These are phyloP conservation scores for Leccinellum luteum DNA, from an alignment of 768 basidiomycete species.

Conservation along the genomic window DNA sequence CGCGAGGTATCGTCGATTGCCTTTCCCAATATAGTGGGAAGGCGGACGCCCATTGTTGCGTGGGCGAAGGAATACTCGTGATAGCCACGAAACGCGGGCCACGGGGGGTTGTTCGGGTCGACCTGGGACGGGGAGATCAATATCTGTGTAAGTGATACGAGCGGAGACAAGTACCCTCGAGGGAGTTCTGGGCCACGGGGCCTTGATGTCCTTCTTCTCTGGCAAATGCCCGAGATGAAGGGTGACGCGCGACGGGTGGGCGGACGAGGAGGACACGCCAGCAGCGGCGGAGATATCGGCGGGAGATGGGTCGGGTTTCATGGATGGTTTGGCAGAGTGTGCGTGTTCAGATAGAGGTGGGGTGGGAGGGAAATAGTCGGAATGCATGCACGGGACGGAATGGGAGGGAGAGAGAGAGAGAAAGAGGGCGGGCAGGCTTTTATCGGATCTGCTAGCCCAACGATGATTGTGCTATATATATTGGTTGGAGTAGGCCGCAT, in stretches of 20 bases:
- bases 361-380: conserved; percentile 29
- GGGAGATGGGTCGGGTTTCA: conserved; percentile 1
- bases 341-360: conserved; percentile 26
- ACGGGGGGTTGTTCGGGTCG: conserved; percentile 82
- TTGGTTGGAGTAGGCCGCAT: conserved; percentile 17
- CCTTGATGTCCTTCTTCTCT: conserved; percentile 67
- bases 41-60: conserved; percentile 94
- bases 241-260: conserved; percentile 58
- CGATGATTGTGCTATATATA: conserved; percentile 15
- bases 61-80: conserved; percentile 82
- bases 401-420: background rate
- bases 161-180: conserved; percentile 48
- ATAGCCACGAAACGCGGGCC: conserved; percentile 78
- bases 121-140: conserved; percentile 40
- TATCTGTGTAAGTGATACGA: background rate
- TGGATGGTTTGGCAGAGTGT: background rate
- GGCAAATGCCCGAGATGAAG: conserved; percentile 75
- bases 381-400: conserved; percentile 2
- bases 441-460: conserved; percentile 7
- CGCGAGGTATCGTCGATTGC: conserved; percentile 89
- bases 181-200: conserved; percentile 72
- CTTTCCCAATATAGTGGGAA: conserved; percentile 94
- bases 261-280: conserved; percentile 16
- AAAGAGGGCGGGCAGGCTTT: background rate
- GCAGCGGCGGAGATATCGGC: background rate